phyloP scores from a whole-genome alignment of 108 stramenopile genomes.

The Mayamaea pseudoterrestris region DNA sequence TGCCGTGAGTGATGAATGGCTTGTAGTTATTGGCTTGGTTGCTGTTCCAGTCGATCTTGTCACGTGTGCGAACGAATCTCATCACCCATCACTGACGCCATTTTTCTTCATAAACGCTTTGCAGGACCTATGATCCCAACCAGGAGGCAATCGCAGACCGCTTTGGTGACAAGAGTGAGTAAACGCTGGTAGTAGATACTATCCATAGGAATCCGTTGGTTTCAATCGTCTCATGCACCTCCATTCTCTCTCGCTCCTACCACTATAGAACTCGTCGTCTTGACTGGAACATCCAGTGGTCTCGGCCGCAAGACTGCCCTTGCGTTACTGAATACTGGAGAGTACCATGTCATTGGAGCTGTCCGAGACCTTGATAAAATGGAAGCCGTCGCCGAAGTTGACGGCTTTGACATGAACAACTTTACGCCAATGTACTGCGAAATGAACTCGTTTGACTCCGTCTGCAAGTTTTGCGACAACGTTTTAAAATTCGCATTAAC shows the following conservation, averaged over 20 bases:
- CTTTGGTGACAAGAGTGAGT: slow-evolving; percentile 79
- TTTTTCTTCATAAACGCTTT: no score
- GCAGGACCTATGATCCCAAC: slow-evolving; percentile 40
- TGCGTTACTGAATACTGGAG: slow-evolving; percentile 63
- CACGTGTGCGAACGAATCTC: no score
- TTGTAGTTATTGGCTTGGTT: no score
- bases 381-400: slow-evolving; percentile 80
- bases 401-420: slow-evolving; percentile 58
- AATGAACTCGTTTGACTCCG: slow-evolving; percentile 77
- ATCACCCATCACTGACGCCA: no score
- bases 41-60: no score
- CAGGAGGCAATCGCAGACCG: slow-evolving; percentile 36
- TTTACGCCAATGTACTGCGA: slow-evolving; percentile 82
- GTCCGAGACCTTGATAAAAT: slow-evolving; percentile 78
- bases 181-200: no score
- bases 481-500: slow-evolving; percentile 49
- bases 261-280: slow-evolving; percentile 68
- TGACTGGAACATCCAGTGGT: slow-evolving; percentile 83
- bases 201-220: neutral
- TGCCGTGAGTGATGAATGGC: no score
- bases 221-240: neutral
- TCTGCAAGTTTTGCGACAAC: slow-evolving; percentile 65
- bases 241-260: neutral
- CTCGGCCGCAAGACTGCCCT: slow-evolving; percentile 79
- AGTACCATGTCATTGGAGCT: slow-evolving; percentile 82